Percentiles rank a stretch among this genome's conserved stretches.
phyloP scores from a whole-genome alignment of 176 grass and related monocot genomes.

The Pharus latifolius region DNA sequence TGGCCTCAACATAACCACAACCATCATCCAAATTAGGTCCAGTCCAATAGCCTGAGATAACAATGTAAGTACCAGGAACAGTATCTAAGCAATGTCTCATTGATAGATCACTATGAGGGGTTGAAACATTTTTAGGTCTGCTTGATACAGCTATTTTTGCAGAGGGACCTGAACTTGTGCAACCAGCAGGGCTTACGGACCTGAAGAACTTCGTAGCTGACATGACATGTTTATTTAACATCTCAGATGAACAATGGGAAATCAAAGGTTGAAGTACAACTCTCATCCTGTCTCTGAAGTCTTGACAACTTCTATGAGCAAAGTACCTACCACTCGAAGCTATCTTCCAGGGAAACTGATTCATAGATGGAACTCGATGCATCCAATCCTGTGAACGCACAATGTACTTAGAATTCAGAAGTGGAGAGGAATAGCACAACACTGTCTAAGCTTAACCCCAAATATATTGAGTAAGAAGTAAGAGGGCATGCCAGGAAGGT shows the following conservation, averaged over 20 bases:
- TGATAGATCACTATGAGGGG: not conserved
- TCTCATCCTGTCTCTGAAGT: not conserved
- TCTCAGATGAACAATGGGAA: not conserved
- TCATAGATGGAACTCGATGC: too few relatives aligned
- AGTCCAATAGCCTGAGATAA: constrained; percentile 48
- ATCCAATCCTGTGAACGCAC: not conserved
- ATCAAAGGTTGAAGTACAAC: not conserved
- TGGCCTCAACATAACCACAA: constrained; percentile 39
- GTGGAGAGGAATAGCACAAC: not conserved
- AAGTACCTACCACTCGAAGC: not conserved
- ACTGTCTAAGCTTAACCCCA: not conserved
- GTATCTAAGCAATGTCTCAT: not conserved
- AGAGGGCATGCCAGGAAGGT: not conserved
- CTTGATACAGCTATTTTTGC: not conserved
- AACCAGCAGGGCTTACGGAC: not conserved
- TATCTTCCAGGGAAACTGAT: not conserved
- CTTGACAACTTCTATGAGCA: not conserved
- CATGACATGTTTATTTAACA: not conserved
- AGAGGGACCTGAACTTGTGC: not conserved
- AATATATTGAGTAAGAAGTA: not conserved
- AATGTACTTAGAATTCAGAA: not conserved
- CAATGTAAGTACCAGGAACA: not conserved
- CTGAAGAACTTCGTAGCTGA: not conserved
- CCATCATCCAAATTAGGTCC: constrained; percentile 56
- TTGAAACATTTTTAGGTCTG: not conserved